Base-by-base conservation (phyloP, 2,329 filamentous ascomycete species). In the Cladosporium cucumerinum region DNA sequence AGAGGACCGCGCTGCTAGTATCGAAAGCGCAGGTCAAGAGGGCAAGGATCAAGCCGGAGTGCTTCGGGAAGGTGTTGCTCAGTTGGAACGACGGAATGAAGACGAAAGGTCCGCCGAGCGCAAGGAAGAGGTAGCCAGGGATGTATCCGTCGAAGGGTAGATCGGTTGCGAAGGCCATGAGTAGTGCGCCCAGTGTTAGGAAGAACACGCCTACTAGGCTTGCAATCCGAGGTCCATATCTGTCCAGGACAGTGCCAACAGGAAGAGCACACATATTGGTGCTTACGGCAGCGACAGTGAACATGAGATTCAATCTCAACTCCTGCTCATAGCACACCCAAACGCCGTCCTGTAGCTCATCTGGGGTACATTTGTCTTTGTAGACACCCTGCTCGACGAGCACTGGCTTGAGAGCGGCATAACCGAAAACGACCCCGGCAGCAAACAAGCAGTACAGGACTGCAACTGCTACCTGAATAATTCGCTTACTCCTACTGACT, bases 211-310 rank as follows among this genome's bases (percentile, higher is more conserved):
- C 92, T 64, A 89, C 84, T 25, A 93, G 81, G 3, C 91, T 89
- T 71, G 90, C 90, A 5, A 91, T 83, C 63, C 90, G 85, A 16
- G 93, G 93, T 1, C 93, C 93, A 73, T 86, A 93, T 67, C 87
- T 84, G 78, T 97, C 93, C 25, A 97, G 85, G 52, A 96, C 89
- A 2, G 91, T 91, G 54, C 93, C 93, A 12, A 96, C 87, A 2
- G 93, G 91, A 7, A 97, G 82, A 14, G 93, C 93, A 48, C 88
- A 91, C 14, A 96, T 89, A 72, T 97, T 97, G 46, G 93, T 96
- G 7, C 86, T 90, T 11, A 96, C 92, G 16, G 92, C 93, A 14
- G 93, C 93, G 48, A 93, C 85, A 6, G 92, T 96, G 81, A 97
- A 97, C 91, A 96, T 96, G 69, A 97, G 81, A 76, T 97, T 97